Conservation (phyloP, 2,329 filamentous ascomycete species). For the Dothideomycetes sp. region DNA sequence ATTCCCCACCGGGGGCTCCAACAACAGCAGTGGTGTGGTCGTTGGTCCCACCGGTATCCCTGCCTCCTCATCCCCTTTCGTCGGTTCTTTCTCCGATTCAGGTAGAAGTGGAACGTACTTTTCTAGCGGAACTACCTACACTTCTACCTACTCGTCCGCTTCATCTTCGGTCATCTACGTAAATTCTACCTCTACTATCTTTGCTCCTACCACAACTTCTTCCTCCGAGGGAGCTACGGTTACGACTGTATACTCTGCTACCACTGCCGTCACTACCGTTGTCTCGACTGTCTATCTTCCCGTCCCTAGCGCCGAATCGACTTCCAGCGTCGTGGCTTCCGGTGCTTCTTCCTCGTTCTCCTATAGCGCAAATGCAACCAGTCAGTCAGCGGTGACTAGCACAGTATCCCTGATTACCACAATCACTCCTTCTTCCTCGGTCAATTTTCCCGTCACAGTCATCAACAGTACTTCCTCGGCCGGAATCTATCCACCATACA, state of each 20-base stretch:
- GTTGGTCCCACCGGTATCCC: slow-evolving; percentile 7
- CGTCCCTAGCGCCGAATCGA: neutral
- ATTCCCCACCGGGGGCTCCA: slow-evolving; percentile 7
- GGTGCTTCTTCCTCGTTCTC: slow-evolving; percentile 1
- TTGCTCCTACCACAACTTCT: slow-evolving; percentile 1
- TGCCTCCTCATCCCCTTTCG: slow-evolving; percentile 5
- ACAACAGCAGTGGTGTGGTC: slow-evolving; percentile 1
- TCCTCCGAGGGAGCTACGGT: neutral
- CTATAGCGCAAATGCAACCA: slow-evolving; percentile 9
- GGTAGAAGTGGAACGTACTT: slow-evolving; percentile 4
- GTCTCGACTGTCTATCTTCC: slow-evolving; percentile 7
- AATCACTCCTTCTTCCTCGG: slow-evolving; percentile 24
- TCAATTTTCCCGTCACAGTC: slow-evolving; percentile 19
- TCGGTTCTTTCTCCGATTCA: slow-evolving; percentile 1
- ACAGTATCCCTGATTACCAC: slow-evolving; percentile 10
- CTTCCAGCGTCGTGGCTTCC: slow-evolving; percentile 4
- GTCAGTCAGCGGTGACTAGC: slow-evolving; percentile 7
- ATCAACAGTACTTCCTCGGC: slow-evolving; percentile 16
- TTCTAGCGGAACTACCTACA: neutral
- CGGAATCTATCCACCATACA: slow-evolving; percentile 3
- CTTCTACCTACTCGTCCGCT: too few relatives aligned
- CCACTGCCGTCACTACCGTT: slow-evolving; percentile 9
- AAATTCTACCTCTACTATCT: too few relatives aligned
- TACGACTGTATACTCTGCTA: slow-evolving; percentile 7
- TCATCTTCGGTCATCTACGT: too few relatives aligned